Percentiles rank a stretch among this genome's conserved stretches.
These are phyloP conservation scores for Alternaria triticina DNA, from an alignment of 2,329 filamentous ascomycete species.

Conservation along the genomic window DNA sequence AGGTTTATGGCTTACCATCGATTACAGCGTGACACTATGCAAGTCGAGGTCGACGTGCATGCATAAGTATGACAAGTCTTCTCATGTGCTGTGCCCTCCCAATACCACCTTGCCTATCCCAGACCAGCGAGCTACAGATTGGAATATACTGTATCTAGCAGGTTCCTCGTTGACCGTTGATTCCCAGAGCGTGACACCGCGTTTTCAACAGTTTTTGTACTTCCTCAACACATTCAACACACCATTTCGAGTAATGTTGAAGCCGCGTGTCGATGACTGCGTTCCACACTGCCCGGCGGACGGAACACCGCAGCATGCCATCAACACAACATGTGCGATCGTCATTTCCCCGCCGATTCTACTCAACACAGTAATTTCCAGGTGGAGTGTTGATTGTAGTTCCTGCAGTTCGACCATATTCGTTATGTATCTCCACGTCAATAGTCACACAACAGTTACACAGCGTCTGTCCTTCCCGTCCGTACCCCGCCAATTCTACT, in stretches of 20 bases:
- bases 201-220: background rate
- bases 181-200: background rate
- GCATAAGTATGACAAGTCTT: background rate
- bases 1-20: background rate
- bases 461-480: background rate
- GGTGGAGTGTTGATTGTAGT: background rate
- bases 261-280: background rate
- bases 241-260: background rate
- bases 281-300: background rate
- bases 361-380: background rate
- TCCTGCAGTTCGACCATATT: background rate
- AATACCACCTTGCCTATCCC: background rate
- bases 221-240: background rate
- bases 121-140: background rate
- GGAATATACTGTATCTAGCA: background rate
- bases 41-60: background rate
- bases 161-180: background rate
- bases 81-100: background rate
- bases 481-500: background rate
- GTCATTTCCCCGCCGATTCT: background rate
- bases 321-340: background rate
- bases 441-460: background rate
- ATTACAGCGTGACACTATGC: background rate
- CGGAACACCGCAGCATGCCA: background rate
- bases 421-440: background rate